Percentiles rank a stretch among this genome's conserved stretches.
phyloP scores from a whole-genome alignment of 768 basidiomycete species.

The Solioccasus polychromus region DNA sequence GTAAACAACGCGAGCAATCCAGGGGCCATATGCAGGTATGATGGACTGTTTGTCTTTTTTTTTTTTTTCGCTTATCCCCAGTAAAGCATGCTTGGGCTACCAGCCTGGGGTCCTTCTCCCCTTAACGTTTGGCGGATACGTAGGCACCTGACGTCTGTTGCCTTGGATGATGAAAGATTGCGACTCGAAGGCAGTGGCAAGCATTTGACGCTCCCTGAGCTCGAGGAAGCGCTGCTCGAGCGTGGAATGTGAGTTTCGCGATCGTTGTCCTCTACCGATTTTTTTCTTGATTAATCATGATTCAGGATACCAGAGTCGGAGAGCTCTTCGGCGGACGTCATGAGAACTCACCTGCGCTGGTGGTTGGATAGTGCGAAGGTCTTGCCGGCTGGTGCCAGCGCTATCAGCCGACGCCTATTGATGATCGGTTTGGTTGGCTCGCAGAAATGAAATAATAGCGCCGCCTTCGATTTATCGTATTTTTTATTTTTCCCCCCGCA shows the following conservation, averaged over 20 bases:
- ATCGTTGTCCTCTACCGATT: background rate
- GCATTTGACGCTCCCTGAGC: constrained; percentile 49
- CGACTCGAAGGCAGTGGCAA: constrained; percentile 44
- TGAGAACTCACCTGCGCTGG: constrained; percentile 54
- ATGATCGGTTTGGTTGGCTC: constrained; percentile 42
- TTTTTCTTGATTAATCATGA: constrained; percentile 13
- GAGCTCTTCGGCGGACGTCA: constrained; percentile 38
- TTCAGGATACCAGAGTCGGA: constrained; percentile 36
- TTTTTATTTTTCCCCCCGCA: too few relatives aligned
- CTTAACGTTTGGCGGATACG: constrained; percentile 35
- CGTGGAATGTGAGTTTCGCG: constrained; percentile 72
- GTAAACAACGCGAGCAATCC: constrained; percentile 15
- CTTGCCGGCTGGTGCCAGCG: constrained; percentile 33
- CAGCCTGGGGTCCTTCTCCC: constrained; percentile 37
- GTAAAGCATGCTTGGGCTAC: constrained; percentile 39
- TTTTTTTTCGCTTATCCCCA: constrained; percentile 20
- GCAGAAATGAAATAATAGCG: too few relatives aligned
- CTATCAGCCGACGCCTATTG: constrained; percentile 48
- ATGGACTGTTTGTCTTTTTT: constrained; percentile 4
- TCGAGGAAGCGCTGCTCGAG: constrained; percentile 67
- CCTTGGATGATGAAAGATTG: constrained; percentile 64
- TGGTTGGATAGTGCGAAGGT: constrained; percentile 57
- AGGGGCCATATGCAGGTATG: constrained; percentile 58
- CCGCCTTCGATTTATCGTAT: too few relatives aligned
- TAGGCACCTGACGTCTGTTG: constrained; percentile 39